phyloP scores from a whole-genome alignment of 176 grass and related monocot genomes.

The Oryza glaberrima region DNA sequence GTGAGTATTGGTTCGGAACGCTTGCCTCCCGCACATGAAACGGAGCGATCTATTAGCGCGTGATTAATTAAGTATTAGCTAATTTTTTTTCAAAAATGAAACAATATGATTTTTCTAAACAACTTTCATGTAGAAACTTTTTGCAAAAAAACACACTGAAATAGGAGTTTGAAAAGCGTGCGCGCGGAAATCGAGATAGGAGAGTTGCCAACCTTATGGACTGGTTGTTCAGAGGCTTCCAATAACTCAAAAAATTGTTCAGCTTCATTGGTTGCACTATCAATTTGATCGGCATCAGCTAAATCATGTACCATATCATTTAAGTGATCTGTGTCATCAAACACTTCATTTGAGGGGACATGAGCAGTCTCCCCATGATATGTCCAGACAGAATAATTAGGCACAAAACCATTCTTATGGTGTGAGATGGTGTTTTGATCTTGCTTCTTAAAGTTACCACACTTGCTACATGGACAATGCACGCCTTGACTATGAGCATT shows the following conservation, averaged over 20 bases:
- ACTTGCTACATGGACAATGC: background rate
- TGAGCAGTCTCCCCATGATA: conserved; percentile 2
- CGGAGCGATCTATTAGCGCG: no score
- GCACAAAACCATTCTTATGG: conserved; percentile 22
- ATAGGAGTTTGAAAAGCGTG: no score
- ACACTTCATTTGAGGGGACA: background rate
- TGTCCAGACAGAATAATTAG: conserved; percentile 13
- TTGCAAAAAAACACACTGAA: no score
- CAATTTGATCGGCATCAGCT: background rate
- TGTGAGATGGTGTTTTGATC: background rate
- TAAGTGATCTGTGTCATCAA: conserved; percentile 21
- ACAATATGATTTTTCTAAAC: no score
- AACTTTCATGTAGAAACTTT: no score
- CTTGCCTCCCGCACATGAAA: no score
- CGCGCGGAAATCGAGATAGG: no score
- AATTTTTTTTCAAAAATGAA: no score
- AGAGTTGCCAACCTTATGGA: background rate
- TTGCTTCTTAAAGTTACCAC: conserved; percentile 15
- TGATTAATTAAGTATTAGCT: no score
- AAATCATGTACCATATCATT: conserved; percentile 6
- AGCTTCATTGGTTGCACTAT: background rate
- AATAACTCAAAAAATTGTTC: conserved; percentile 19
- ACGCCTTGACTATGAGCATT: conserved; percentile 6
- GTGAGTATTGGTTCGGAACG: no score
- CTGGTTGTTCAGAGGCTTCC: conserved; percentile 17